These are phyloP conservation scores for Biscutella laevigata DNA, from an alignment of 441 rosid species.

Conservation along the genomic window DNA sequence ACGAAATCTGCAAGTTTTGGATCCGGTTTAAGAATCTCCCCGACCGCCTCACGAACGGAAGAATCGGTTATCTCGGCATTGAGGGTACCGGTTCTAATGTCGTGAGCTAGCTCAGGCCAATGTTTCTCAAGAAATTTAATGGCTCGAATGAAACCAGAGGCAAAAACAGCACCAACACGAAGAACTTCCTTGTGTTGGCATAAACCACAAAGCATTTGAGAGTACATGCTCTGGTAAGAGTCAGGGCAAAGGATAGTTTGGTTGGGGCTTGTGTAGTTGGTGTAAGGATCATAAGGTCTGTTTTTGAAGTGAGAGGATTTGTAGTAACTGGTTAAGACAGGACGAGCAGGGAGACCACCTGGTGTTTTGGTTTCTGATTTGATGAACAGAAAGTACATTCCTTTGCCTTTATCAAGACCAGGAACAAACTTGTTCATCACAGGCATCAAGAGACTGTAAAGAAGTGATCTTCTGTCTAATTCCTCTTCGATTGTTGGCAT, in stretches of 20 bases:
- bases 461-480: slow-evolving; percentile 60
- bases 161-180: slow-evolving; percentile 93
- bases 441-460: slow-evolving; percentile 89
- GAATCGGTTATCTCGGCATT: slow-evolving; percentile 58
- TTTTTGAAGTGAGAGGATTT: slow-evolving; percentile 74
- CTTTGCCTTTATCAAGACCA: slow-evolving; percentile 86
- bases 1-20: slow-evolving; percentile 71
- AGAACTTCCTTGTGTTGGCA: slow-evolving; percentile 74
- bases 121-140: slow-evolving; percentile 80
- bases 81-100: slow-evolving; percentile 57
- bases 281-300: slow-evolving; percentile 80
- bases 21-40: slow-evolving; percentile 66
- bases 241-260: slow-evolving; percentile 88
- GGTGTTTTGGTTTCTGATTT: slow-evolving; percentile 89
- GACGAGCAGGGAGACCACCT: slow-evolving; percentile 78
- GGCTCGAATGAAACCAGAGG: slow-evolving; percentile 93
- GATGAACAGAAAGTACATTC: slow-evolving; percentile 90
- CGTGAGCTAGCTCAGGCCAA: slow-evolving; percentile 52
- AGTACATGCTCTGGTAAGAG: slow-evolving; percentile 92
- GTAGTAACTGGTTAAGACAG: slow-evolving; percentile 87
- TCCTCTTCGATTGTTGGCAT: slow-evolving; percentile 96
- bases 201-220: slow-evolving; percentile 92
- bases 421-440: slow-evolving; percentile 80
- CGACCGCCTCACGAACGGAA: slow-evolving; percentile 60
- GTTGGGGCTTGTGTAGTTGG: slow-evolving; percentile 95